Evolutionary conservation across 2,329 filamentous ascomycete species (phyloP), one percentile per base, ranked within the genome.

Genomic region (Neonectria magnoliae): DNA sequence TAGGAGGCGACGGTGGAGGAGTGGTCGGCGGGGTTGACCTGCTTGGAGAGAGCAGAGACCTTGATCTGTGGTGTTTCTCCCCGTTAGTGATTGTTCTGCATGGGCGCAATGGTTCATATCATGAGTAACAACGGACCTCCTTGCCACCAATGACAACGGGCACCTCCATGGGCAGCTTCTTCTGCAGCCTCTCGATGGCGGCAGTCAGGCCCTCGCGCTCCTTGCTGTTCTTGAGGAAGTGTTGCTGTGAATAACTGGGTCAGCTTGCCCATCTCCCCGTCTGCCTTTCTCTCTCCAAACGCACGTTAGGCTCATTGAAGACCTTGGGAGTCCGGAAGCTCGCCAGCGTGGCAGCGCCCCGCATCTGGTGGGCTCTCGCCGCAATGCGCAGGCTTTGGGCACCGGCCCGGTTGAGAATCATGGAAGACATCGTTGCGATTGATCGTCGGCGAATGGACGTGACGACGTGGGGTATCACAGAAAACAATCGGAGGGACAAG

Each of bases 281-380:
- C 16, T 20, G 11, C 33, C 54, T 50, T 18, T 16, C 25, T 14
- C 27, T 31, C 54, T 54, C 53, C 42, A 31, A 36, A 85, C 93
- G 79, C 81, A 97, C 94, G 79, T 98, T 99, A n/a, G 93, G 93
- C 83, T 99, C 96, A 78, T 99, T 99, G 77, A 88, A 84, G 73
- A 98, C 88, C 68, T 90, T 90, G 54, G 96, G 96, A 56, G 94
- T 88, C 84, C 93, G 95, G 87, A 98, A 98, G 66, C 89, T 86
- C 54, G 94, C 94, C 68, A 97, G 84, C 8, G 89, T 91, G 62
- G 90, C 81, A 64, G 77, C 71, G 55, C 75, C 74, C 68, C 75
- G 75, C 62, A 71, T 70, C 73, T 78, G 74, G 50, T 74, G 69
- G 50, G 68, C 66, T 62, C 70, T 65, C 59, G 69, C 64, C 48